phyloP scores from a whole-genome alignment of 108 stramenopile genomes.

The Hondaea fermentalgiana region DNA sequence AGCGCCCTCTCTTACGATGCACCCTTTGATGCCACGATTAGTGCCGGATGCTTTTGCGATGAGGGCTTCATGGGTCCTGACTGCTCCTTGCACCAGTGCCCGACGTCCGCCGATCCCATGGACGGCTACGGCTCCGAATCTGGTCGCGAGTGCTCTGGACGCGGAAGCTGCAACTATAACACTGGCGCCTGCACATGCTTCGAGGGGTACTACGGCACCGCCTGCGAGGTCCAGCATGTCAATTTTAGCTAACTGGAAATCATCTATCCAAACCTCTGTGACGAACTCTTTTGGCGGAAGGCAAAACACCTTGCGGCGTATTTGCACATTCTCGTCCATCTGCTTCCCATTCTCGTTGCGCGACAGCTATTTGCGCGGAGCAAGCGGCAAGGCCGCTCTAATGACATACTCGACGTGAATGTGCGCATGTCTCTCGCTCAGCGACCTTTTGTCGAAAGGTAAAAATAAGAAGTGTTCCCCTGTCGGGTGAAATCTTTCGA shows the following conservation, averaged over 20 bases:
- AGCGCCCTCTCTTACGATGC: slow-evolving; percentile 37
- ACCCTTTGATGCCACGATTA: slow-evolving; percentile 61
- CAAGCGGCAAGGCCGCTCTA: no score
- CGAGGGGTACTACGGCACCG: not conserved
- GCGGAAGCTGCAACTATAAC: slow-evolving; percentile 34
- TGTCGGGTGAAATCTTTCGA: no score
- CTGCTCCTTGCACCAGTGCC: slow-evolving; percentile 54
- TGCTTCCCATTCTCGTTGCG: no score
- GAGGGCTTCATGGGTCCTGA: slow-evolving; percentile 57
- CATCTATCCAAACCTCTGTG: not conserved
- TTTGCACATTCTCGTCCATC: no score
- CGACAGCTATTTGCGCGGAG: no score
- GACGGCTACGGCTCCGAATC: slow-evolving; percentile 52
- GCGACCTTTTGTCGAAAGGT: no score
- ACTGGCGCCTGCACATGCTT: slow-evolving; percentile 39
- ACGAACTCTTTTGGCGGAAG: no score
- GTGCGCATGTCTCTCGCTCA: no score
- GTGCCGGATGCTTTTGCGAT: slow-evolving; percentile 65
- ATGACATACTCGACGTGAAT: no score
- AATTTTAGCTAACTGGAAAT: not conserved
- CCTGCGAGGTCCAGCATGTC: not conserved
- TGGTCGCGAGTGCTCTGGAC: slow-evolving; percentile 32
- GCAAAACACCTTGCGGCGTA: no score
- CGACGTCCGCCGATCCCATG: slow-evolving; percentile 64
- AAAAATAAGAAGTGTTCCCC: no score